Evolutionary conservation across 106 monocot species (phyloP), one percentile per base, ranked within the genome.

Genomic region (Amphibolis antarctica): DNA sequence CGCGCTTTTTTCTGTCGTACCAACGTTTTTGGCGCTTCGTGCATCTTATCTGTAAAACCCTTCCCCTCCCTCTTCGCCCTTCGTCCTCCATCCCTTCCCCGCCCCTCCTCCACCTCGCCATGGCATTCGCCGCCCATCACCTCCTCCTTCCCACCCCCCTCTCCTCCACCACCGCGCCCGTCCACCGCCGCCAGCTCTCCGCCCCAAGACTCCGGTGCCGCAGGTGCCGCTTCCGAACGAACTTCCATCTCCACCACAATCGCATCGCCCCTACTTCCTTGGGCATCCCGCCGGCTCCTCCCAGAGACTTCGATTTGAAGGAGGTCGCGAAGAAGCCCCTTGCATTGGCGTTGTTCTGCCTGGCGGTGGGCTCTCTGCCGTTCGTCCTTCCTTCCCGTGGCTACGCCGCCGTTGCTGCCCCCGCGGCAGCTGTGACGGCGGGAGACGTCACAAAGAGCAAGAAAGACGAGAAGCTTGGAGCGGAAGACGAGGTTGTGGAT

Each of bases 341-440:
- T 36, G 22, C 78, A 10, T 11, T 82, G 30, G 62, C 64, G 42
- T 13, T 82, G 22, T 78, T 85, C 75, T 66, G 62, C 36, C n/a
- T 71, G 11, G 79, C 82, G 6, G 53, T 77, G 36, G 69, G 78
- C 9, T 68, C 74, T 59, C 27, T 77, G 15, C 64, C 78, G 1
- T 19, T 75, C 11, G 54, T 76, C 28, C 25, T 62, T 18, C 60
- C 60, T 28, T 60, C 21, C 66, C 83, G 10, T 28, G 77, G 63
- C 48, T 28, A 74, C 9, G 78, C 81, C 14, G 74, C 76, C 4
- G 63, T 78, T 0, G 57, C 59, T 21, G 72, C 57, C 21, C 18
- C 61, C 2, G 63, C 42, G 5, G 36, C 59, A 0, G 29, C 65
- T 1, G 66, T 52, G 21, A 44, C 71, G 14, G 18, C 55, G 28